Conservation (phyloP, 2,329 filamentous ascomycete species). For the Neopestalotiopsis clavispora region DNA sequence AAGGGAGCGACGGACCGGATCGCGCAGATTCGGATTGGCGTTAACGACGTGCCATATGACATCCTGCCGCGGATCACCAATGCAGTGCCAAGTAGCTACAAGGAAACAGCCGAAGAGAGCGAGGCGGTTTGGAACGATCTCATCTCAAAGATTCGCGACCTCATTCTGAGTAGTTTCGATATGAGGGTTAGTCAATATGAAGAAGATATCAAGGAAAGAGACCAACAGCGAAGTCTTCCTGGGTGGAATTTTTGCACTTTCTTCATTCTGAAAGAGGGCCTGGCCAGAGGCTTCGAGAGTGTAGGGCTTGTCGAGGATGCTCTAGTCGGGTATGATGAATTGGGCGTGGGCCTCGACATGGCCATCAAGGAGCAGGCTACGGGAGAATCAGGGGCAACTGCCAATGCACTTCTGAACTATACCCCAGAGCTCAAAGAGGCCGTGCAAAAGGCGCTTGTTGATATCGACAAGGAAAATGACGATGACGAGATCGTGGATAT, state of each 20-base stretch:
- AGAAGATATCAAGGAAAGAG: slow-evolving; percentile 94
- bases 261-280: slow-evolving; percentile 94
- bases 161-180: slow-evolving; percentile 91
- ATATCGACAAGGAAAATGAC: slow-evolving; percentile 39
- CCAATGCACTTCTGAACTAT: slow-evolving; percentile 72
- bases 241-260: slow-evolving; percentile 99
- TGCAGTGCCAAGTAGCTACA: slow-evolving; percentile 66
- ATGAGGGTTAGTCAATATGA: slow-evolving; percentile 91
- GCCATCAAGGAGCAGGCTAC: slow-evolving; percentile 77
- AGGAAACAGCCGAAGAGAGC: slow-evolving; percentile 77
- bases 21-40: slow-evolving; percentile 80
- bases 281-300: slow-evolving; percentile 93
- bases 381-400: slow-evolving; percentile 66
- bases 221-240: slow-evolving; percentile 82
- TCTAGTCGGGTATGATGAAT: slow-evolving; percentile 91
- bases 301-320: slow-evolving; percentile 96
- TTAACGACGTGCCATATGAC: slow-evolving; percentile 71
- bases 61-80: slow-evolving; percentile 66
- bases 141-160: slow-evolving; percentile 81
- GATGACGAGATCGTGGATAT: slow-evolving; percentile 53
- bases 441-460: slow-evolving; percentile 57
- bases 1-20: slow-evolving; percentile 79
- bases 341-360: slow-evolving; percentile 84
- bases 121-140: slow-evolving; percentile 85
- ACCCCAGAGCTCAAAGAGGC: slow-evolving; percentile 75